Percentiles rank a stretch among this genome's conserved stretches.
These are phyloP conservation scores for Gracilaria domingensis DNA, from an alignment of 23 red algal genomes.

Conservation along the genomic window DNA sequence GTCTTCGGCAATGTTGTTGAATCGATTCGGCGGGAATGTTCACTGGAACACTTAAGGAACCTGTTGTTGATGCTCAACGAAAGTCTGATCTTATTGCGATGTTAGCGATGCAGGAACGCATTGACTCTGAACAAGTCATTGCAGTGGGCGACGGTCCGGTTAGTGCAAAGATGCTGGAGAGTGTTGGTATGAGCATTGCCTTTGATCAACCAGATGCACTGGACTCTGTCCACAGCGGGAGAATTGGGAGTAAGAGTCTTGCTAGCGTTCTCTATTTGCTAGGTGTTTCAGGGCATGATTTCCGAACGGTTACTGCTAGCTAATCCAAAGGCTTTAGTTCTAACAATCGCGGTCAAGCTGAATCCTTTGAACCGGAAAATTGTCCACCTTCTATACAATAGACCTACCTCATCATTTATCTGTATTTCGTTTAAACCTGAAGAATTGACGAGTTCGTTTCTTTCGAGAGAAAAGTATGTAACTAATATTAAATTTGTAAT, in stretches of 20 bases:
- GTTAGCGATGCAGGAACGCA: conserved; percentile 95
- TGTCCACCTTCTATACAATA: no score
- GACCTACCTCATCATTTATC: no score
- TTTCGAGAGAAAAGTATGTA: no score
- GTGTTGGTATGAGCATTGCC: conserved; percentile 87
- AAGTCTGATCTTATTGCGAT: conserved; percentile 92
- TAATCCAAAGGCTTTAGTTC: no score
- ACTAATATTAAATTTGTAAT: no score
- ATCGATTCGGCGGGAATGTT: conserved; percentile 73
- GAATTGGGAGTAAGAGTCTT: conserved; percentile 82
- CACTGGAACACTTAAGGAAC: conserved; percentile 73
- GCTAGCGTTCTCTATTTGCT: conserved; percentile 87
- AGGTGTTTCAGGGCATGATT: conserved; percentile 84
- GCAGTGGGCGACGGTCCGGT: conserved; percentile 98
- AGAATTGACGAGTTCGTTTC: no score
- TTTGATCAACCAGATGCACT: conserved; percentile 91
- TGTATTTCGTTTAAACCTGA: no score
- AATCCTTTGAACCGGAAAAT: no score
- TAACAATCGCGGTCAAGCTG: no score
- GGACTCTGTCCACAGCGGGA: conserved; percentile 56
- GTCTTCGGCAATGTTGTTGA: conserved; percentile 87
- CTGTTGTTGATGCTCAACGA: conserved; percentile 86
- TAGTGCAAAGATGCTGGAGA: conserved; percentile 81
- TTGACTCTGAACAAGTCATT: conserved; percentile 89
- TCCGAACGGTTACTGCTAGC: conserved; percentile 44